Base-by-base conservation (phyloP, 2,329 filamentous ascomycete species). In the Didymella arachidicola region DNA sequence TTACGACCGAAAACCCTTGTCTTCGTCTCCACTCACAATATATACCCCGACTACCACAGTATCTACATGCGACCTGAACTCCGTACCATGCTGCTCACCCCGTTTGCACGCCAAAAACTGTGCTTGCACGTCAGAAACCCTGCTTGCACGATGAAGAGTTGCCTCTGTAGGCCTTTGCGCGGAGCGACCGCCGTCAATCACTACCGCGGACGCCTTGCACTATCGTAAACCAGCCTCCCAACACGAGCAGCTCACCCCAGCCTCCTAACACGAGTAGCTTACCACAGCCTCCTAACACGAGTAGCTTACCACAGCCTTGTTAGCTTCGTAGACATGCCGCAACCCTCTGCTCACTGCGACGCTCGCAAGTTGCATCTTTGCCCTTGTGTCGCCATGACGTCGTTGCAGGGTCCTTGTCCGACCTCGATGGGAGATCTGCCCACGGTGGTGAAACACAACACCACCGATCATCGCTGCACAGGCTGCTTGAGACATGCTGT, bases 361-460 rank as follows among this genome's bases (percentile, higher is more conserved):
- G 34, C 16, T 18, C n/a, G 5, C 48, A 6, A 22, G 27, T 12
- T 27, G 22, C 41, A 25, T 2, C 38, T 41, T 55, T 38, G 44
- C 29, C 26, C 30, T 54, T 53, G 46, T 54, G 59, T 55, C 32
- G 49, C 57, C 27, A 26, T 39, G 29, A 32, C 47, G 34, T 51
- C 14, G 46, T 47, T 26, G 12, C 42, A 49, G 47, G 46, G 30
- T 38, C 46, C 30, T 47, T 47, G 38, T 49, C 22, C 61, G 27
- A 61, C 59, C 49, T 50, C 41, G 47, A 53, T 48, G 50, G 22
- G 19, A 43, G 50, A 59, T 52, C 46, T 43, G 44, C 50, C 25
- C n/a, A 25, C 59, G 18, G 49, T 53, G 27, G 63, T 65, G 63
- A 65, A 65, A 65, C 63, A 55, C 58, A 43, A 52, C 39, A 58